Conservation (phyloP, 129 eudicot genomes). For the Silybum marianum region DNA sequence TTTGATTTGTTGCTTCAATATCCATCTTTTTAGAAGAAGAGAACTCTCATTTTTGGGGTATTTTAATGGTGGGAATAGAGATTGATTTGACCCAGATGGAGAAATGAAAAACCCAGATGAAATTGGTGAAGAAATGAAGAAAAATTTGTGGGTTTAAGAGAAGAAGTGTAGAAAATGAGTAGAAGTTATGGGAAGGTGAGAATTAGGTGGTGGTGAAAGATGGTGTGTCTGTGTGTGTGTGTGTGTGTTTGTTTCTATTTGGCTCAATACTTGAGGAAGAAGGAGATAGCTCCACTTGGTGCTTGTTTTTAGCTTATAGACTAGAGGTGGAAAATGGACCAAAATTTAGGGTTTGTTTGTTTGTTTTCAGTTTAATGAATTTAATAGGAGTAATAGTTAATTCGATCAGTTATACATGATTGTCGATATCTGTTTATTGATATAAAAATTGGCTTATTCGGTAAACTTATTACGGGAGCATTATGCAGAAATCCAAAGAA, state of each 20-base stretch:
- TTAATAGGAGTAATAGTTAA: too few relatives aligned
- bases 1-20: conserved; percentile 50
- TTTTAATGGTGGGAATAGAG: neutral
- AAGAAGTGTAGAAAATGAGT: conserved; percentile 1
- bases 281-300: conserved; percentile 37
- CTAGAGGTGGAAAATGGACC: neutral
- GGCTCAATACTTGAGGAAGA: conserved; percentile 12
- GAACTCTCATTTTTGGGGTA: conserved; percentile 20
- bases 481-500: too few relatives aligned
- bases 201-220: conserved; percentile 36
- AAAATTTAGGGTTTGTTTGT: neutral
- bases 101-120: conserved; percentile 21
- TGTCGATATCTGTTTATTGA: too few relatives aligned
- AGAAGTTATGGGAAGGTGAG: conserved; percentile 30
- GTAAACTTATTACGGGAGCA: too few relatives aligned
- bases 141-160: conserved; percentile 10
- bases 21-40: conserved; percentile 52
- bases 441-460: too few relatives aligned
- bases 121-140: conserved; percentile 16
- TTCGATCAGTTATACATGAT: too few relatives aligned
- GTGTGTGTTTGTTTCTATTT: conserved; percentile 12
- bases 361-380: too few relatives aligned
- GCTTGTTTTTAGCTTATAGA: neutral
- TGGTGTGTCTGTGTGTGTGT: conserved; percentile 6
- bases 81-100: conserved; percentile 29